These are phyloP conservation scores for Botrytis deweyae DNA, from an alignment of 2,329 filamentous ascomycete species.

Conservation along the genomic window DNA sequence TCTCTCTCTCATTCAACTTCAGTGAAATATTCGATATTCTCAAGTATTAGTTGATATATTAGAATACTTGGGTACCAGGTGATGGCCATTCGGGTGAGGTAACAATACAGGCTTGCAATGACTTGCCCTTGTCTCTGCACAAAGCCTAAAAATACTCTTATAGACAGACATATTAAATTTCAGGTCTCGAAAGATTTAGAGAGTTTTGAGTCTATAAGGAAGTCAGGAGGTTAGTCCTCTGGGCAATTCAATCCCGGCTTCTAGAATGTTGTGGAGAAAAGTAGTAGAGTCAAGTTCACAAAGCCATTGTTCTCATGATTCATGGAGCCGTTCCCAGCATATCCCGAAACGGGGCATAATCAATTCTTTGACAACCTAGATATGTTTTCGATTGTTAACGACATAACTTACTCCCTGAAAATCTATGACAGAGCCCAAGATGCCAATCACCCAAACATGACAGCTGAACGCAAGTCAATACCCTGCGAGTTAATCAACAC, in stretches of 20 bases:
- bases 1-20: neutral
- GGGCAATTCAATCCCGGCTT: neutral
- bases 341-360: neutral
- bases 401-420: neutral
- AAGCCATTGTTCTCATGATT: neutral
- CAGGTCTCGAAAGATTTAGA: neutral
- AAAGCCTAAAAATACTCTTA: neutral
- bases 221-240: neutral
- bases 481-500: constrained; percentile 11
- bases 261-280: neutral
- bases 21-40: neutral
- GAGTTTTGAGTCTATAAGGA: neutral
- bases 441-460: neutral
- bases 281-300: neutral
- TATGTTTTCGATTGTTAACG: neutral
- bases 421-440: neutral
- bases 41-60: too few relatives aligned
- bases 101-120: neutral
- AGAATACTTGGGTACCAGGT: neutral
- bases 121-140: neutral
- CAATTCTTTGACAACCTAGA: constrained; percentile 5
- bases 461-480: neutral
- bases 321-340: neutral
- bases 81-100: neutral
- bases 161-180: neutral